Conservation (phyloP, 345 rosid genomes). For the Citrus maxima region DNA sequence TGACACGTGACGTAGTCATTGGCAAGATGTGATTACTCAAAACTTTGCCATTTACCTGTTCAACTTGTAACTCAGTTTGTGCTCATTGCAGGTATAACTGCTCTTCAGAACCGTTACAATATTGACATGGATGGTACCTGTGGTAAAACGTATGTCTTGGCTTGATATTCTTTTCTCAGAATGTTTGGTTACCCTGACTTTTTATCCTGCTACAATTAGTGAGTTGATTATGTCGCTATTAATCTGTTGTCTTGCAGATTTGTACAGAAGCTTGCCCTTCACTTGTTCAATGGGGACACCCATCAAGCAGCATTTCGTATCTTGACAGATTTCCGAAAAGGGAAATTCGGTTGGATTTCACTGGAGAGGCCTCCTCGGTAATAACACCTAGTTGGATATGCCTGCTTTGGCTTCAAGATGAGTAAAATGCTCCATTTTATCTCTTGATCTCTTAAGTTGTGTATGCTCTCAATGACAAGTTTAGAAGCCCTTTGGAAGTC, state of each 20-base stretch:
- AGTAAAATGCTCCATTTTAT: not conserved
- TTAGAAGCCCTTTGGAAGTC: not conserved
- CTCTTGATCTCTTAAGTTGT: not conserved
- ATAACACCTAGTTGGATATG: not conserved
- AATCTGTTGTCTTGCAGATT: constrained; percentile 48
- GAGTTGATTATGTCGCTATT: constrained; percentile 9
- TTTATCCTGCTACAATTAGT: not conserved
- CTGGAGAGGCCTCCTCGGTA: constrained; percentile 76
- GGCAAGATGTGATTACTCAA: not conserved
- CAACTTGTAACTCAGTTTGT: not conserved
- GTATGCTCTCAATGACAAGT: not conserved
- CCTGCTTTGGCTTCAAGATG: not conserved
- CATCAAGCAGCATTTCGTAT: constrained; percentile 82
- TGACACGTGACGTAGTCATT: not conserved
- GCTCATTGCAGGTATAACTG: constrained; percentile 39
- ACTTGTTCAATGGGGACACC: constrained; percentile 77
- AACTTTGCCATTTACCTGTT: not conserved
- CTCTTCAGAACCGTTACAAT: constrained; percentile 70
- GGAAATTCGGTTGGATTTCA: constrained; percentile 76
- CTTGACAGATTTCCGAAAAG: constrained; percentile 85
- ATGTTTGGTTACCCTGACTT: not conserved
- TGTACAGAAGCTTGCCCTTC: constrained; percentile 64
- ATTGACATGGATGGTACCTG: constrained; percentile 46
- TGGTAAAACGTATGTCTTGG: constrained; percentile 58
- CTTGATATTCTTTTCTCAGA: not conserved